phyloP scores from a whole-genome alignment of 1,139 yeast species.

The Scheffersomyces cryptocercus region DNA sequence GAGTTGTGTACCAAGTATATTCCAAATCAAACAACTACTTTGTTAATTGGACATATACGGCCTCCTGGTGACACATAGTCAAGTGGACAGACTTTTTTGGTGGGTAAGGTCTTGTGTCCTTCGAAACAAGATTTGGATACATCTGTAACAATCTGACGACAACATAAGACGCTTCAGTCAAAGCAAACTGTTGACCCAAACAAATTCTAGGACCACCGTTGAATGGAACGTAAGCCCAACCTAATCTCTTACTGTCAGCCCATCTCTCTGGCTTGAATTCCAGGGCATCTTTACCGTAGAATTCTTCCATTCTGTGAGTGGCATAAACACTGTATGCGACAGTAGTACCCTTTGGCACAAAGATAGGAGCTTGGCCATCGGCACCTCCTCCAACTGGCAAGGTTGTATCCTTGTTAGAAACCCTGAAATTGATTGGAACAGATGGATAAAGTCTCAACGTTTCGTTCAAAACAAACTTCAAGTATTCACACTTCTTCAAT shows the following conservation, averaged over 20 bases:
- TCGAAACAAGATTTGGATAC: conserved; percentile 32
- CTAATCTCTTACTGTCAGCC: conserved; percentile 27
- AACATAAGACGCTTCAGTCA: conserved; percentile 43
- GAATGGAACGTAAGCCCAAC: conserved; percentile 48
- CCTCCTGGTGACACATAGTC: conserved; percentile 35
- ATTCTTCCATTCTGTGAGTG: conserved; percentile 19
- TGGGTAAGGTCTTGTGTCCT: conserved; percentile 28
- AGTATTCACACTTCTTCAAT: conserved; percentile 26
- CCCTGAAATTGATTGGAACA: conserved; percentile 26
- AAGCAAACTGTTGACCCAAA: conserved; percentile 48
- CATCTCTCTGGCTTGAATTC: conserved; percentile 27
- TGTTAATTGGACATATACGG: conserved; percentile 19
- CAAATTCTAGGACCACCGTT: conserved; percentile 48
- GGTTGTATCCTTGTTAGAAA: conserved; percentile 23
- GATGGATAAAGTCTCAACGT: conserved; percentile 28
- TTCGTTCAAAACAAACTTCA: conserved; percentile 25
- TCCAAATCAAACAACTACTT: neutral
- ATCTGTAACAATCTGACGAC: conserved; percentile 28
- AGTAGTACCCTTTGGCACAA: conserved; percentile 22
- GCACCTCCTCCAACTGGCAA: conserved; percentile 28
- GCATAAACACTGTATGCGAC: conserved; percentile 22
- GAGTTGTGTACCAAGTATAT: no score
- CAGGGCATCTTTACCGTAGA: conserved; percentile 23
- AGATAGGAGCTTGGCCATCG: conserved; percentile 19
- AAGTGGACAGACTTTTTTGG: conserved; percentile 35